phyloP scores from a whole-genome alignment of 176 grass and related monocot genomes.

The Eleusine indica region DNA sequence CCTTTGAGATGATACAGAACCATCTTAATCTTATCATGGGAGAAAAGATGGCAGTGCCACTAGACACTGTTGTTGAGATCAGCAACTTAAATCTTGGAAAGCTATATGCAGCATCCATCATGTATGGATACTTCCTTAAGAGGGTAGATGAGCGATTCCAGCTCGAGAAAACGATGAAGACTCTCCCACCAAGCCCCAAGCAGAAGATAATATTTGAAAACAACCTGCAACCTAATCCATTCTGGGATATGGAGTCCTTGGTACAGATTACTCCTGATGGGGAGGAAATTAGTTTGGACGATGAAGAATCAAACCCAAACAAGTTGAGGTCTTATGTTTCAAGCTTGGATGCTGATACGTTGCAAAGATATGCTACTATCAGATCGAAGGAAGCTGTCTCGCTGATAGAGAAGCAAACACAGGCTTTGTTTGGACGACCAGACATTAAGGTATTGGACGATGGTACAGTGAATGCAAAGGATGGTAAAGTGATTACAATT shows the following conservation, averaged over 20 bases:
- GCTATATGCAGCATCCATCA: conserved; percentile 96
- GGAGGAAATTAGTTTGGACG: conserved; percentile 43
- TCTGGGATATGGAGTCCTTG: conserved; percentile 94
- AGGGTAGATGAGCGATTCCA: conserved; percentile 92
- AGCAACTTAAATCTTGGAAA: conserved; percentile 97
- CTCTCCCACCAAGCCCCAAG: conserved; percentile 58
- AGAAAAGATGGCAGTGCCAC: conserved; percentile 69
- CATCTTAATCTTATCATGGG: conserved; percentile 87
- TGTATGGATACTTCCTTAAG: conserved; percentile 99
- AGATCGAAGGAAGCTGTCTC: conserved; percentile 84
- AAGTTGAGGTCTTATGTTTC: conserved; percentile 84
- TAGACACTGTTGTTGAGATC: conserved; percentile 71
- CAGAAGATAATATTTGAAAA: conserved; percentile 66
- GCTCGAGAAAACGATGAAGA: conserved; percentile 93
- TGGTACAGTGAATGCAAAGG: conserved; percentile 68
- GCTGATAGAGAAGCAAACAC: conserved; percentile 96
- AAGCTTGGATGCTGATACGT: conserved; percentile 68
- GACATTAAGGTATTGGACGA: conserved; percentile 83
- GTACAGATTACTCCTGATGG: conserved; percentile 74
- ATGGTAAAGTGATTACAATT: conserved; percentile 73
- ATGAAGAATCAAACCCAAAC: conserved; percentile 56
- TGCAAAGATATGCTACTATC: conserved; percentile 89
- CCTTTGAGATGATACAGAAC: conserved; percentile 89
- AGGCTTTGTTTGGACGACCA: conserved; percentile 85
- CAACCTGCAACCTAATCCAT: conserved; percentile 74